Percentiles rank a stretch among this genome's conserved stretches.
phyloP scores from a whole-genome alignment of 1,139 yeast genomes.

The Geotrichum aggregatum region DNA sequence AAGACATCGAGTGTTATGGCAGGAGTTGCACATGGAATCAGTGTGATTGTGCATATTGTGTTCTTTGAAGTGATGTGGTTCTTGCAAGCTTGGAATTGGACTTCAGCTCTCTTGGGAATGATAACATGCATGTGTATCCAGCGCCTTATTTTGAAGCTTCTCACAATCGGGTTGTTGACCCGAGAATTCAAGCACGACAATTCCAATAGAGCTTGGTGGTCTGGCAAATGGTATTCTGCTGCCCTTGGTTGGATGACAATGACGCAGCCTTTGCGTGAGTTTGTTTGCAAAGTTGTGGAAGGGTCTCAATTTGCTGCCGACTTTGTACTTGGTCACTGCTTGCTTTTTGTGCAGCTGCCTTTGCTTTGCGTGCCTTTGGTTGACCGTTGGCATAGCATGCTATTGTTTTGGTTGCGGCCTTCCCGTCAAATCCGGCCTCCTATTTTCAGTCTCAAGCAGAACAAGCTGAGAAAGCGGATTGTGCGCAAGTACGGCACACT shows the following conservation, averaged over 20 bases:
- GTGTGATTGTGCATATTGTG: conserved; percentile 77
- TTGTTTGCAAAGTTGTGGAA: conserved; percentile 89
- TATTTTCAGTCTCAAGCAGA: conserved; percentile 94
- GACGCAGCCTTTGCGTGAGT: conserved; percentile 96
- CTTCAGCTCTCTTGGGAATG: conserved; percentile 83
- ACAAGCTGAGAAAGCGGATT: conserved; percentile 97
- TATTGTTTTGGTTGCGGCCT: conserved; percentile 98
- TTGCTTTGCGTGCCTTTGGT: conserved; percentile 76
- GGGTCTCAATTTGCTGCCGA: conserved; percentile 96
- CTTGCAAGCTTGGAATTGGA: conserved; percentile 84
- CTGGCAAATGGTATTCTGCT: conserved; percentile 97
- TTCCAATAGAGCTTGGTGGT: conserved; percentile 98
- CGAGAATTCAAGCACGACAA: conserved; percentile 97
- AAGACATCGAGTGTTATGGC: conserved; percentile 97
- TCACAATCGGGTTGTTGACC: conserved; percentile 75
- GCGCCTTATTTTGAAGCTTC: conserved; percentile 79
- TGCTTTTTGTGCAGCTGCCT: conserved; percentile 88
- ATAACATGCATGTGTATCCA: conserved; percentile 81
- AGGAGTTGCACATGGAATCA: conserved; percentile 87
- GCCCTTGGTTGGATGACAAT: conserved; percentile 94
- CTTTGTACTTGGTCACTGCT: conserved; percentile 83
- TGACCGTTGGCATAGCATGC: conserved; percentile 97
- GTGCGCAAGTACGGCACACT: conserved; percentile 88
- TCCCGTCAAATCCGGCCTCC: conserved; percentile 98
- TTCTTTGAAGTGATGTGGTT: conserved; percentile 97